phyloP scores from a whole-genome alignment of 495 filamentous ascomycete species.

The Neurospora africana region DNA sequence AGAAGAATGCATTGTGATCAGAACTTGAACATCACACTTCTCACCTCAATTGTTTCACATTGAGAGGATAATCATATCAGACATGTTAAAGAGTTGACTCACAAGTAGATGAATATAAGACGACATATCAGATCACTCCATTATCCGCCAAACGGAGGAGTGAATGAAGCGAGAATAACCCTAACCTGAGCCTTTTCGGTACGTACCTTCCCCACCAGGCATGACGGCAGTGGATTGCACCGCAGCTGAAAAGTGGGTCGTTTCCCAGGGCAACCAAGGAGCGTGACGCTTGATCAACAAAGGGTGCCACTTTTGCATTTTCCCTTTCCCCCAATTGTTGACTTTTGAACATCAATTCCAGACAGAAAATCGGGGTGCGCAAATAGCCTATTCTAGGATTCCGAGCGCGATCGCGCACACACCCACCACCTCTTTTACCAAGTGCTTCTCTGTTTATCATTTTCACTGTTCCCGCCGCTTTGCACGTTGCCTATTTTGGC shows the following conservation, averaged over 20 bases:
- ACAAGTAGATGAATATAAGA: neutral
- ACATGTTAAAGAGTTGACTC: neutral
- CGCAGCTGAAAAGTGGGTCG: neutral
- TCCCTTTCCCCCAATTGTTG: neutral
- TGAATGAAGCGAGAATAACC: neutral
- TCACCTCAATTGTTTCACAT: neutral
- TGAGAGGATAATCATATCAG: neutral
- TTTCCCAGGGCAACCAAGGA: neutral
- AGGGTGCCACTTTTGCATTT: neutral
- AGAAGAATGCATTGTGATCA: neutral
- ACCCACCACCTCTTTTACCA: neutral
- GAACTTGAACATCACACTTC: neutral
- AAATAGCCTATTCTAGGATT: neutral
- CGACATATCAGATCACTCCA: neutral
- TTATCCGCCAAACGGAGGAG: neutral
- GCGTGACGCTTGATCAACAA: neutral
- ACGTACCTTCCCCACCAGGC: neutral
- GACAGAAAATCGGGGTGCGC: neutral
- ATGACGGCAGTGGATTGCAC: neutral
- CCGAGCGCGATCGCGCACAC: neutral
- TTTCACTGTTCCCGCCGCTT: neutral
- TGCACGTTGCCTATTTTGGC: neutral
- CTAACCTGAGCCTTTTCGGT: neutral
- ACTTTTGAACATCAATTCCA: neutral
- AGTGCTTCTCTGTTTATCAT: neutral